Percentiles rank a stretch among this genome's conserved stretches.
Conservation (phyloP, 1,284 basidiomycete genomes). For the Apiotrichum sp. region DNA sequence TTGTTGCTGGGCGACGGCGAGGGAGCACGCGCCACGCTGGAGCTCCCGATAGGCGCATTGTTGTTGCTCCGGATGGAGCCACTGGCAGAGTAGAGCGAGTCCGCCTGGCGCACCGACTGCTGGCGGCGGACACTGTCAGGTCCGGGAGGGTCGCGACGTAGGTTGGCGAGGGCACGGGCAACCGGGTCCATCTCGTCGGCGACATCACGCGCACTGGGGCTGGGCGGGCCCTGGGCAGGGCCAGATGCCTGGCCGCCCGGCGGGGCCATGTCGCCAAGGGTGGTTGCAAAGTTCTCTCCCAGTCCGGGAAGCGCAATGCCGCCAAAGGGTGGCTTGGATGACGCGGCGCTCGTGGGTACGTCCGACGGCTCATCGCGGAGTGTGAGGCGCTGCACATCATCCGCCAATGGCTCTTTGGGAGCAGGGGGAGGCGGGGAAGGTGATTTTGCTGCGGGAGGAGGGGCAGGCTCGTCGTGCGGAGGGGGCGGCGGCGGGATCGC, state of each 20-base stretch:
- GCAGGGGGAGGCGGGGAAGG: constrained; percentile 1
- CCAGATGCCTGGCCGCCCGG: constrained; percentile 19
- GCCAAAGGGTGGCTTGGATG: constrained; percentile 32
- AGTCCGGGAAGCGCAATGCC: constrained; percentile 44
- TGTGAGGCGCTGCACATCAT: constrained; percentile 8
- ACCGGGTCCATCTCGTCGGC: constrained; percentile 53
- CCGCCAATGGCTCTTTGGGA: background rate
- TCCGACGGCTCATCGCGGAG: background rate
- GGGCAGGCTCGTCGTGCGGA: background rate
- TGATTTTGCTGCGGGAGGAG: constrained; percentile 2
- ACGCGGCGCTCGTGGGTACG: constrained; percentile 1
- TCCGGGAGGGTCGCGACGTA: constrained; percentile 48
- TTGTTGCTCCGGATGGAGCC: constrained; percentile 22
- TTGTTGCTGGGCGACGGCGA: constrained; percentile 27
- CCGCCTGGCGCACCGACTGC: constrained; percentile 39
- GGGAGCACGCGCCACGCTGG: constrained; percentile 8
- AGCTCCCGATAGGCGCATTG: background rate
- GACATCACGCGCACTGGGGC: constrained; percentile 31
- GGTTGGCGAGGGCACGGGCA: constrained; percentile 60
- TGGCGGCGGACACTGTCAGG: constrained; percentile 38
- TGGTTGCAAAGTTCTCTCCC: constrained; percentile 11
- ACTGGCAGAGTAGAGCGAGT: constrained; percentile 30
- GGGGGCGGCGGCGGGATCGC: background rate
- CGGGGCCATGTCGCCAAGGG: constrained; percentile 31
- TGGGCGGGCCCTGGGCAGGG: constrained; percentile 14